These are phyloP conservation scores for Iberis pinnata DNA, from an alignment of 345 rosid genomes.

Conservation along the genomic window DNA sequence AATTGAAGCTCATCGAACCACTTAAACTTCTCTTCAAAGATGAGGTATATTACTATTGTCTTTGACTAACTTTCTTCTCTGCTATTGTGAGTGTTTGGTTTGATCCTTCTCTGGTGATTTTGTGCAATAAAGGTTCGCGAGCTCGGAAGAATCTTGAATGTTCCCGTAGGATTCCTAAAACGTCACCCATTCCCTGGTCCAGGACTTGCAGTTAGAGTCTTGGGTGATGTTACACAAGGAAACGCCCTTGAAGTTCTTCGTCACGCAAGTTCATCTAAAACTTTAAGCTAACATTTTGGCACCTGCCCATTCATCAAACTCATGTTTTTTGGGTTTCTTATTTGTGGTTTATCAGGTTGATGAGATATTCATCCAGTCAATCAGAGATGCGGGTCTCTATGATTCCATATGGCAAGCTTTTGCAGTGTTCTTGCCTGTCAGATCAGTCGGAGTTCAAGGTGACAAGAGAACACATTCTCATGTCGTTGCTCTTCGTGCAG, in stretches of 20 bases:
- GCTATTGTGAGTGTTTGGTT: background rate
- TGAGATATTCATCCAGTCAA: conserved; percentile 93
- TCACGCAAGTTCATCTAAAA: conserved; percentile 40
- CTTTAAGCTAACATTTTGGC: background rate
- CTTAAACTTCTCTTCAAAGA: conserved; percentile 93
- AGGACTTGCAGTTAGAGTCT: conserved; percentile 92
- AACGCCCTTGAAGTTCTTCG: conserved; percentile 85
- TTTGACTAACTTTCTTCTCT: conserved; percentile 1
- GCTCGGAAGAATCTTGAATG: conserved; percentile 75
- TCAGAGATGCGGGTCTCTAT: conserved; percentile 91
- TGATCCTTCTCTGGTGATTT: conserved; percentile 10
- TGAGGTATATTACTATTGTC: conserved; percentile 46
- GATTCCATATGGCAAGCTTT: conserved; percentile 99
- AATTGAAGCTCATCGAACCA: conserved; percentile 90
- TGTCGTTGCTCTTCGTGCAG: conserved; percentile 98
- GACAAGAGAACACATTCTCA: conserved; percentile 99
- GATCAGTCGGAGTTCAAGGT: conserved; percentile 97
- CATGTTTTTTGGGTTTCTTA: background rate
- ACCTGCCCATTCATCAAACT: background rate
- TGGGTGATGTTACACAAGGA: conserved; percentile 91
- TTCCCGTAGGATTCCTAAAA: conserved; percentile 77
- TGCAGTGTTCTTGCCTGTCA: conserved; percentile 89
- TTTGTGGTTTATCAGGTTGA: conserved; percentile 50
- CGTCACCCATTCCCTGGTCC: conserved; percentile 99
- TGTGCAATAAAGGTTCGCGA: conserved; percentile 58